Conservation (phyloP, 768 basidiomycete species). For the Boletus fagicola region DNA sequence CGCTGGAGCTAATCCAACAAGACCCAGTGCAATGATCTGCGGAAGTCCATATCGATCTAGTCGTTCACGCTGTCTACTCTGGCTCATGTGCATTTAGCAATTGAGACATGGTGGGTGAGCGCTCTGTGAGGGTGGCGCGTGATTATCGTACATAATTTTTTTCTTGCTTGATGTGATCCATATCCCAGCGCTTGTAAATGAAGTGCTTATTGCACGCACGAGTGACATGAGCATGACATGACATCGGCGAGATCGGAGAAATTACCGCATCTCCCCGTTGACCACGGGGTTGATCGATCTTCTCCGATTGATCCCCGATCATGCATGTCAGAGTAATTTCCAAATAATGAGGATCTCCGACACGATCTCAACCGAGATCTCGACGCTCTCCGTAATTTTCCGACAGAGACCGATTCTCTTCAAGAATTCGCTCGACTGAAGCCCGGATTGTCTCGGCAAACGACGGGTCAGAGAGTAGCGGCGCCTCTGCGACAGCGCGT, state of each 20-base stretch:
- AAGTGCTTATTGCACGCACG: background rate
- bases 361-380: background rate
- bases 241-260: conserved; percentile 3
- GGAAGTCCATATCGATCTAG: background rate
- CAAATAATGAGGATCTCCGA: background rate
- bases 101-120: background rate
- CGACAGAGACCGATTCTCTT: conserved; percentile 31
- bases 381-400: background rate
- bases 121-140: background rate
- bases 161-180: background rate
- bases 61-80: background rate
- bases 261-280: background rate
- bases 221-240: too few species aligned
- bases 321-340: background rate
- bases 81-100: background rate
- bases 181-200: background rate
- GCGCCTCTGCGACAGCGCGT: conserved; percentile 53
- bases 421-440: conserved; percentile 46
- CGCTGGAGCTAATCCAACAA: conserved; percentile 50
- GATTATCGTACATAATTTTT: background rate
- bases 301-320: background rate
- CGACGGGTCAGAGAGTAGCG: conserved; percentile 46
- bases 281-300: background rate
- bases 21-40: conserved; percentile 36
- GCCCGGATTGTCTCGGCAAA: conserved; percentile 44